Conservation (phyloP, 2,329 filamentous ascomycete species). For the Alternaria gansuensis region DNA sequence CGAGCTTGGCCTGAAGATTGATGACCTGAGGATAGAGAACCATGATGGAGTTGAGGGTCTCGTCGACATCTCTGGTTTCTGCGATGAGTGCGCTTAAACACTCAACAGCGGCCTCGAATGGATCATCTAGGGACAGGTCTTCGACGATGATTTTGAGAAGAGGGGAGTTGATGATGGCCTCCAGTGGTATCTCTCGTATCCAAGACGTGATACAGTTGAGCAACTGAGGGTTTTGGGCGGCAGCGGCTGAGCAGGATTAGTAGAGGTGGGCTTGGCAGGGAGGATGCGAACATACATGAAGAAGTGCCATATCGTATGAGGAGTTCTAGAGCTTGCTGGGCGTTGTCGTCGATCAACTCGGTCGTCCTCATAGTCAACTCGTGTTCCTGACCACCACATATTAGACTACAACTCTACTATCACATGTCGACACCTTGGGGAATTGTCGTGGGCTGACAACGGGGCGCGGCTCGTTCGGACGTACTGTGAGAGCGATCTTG, state of each 20-base stretch:
- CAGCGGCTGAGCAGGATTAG: slow-evolving; percentile 61
- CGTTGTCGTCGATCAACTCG: slow-evolving; percentile 91
- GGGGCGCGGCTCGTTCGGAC: slow-evolving; percentile 67
- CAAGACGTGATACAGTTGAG: slow-evolving; percentile 97
- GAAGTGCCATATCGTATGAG: slow-evolving; percentile 92
- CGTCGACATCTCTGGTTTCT: slow-evolving; percentile 93
- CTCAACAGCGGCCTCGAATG: slow-evolving; percentile 88
- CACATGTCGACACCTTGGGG: slow-evolving; percentile 46
- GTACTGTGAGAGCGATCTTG: slow-evolving; percentile 98
- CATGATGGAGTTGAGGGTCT: slow-evolving; percentile 83
- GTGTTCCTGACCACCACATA: slow-evolving; percentile 76
- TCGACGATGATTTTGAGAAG: slow-evolving; percentile 82
- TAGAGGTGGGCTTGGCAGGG: background rate
- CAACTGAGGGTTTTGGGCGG: slow-evolving; percentile 85
- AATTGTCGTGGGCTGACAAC: slow-evolving; percentile 52
- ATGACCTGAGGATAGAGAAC: slow-evolving; percentile 83
- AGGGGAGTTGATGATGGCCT: slow-evolving; percentile 83
- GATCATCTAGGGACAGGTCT: slow-evolving; percentile 76
- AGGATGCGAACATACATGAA: slow-evolving; percentile 70
- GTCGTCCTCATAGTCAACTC: slow-evolving; percentile 85
- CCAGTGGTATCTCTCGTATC: slow-evolving; percentile 89
- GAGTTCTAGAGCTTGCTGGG: slow-evolving; percentile 83
- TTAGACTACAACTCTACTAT: slow-evolving; percentile 55
- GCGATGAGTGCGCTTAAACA: slow-evolving; percentile 90
- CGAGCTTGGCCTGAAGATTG: slow-evolving; percentile 77